Conservation (phyloP, 2,329 filamentous ascomycete species). For the Dothideomycetes sp. region DNA sequence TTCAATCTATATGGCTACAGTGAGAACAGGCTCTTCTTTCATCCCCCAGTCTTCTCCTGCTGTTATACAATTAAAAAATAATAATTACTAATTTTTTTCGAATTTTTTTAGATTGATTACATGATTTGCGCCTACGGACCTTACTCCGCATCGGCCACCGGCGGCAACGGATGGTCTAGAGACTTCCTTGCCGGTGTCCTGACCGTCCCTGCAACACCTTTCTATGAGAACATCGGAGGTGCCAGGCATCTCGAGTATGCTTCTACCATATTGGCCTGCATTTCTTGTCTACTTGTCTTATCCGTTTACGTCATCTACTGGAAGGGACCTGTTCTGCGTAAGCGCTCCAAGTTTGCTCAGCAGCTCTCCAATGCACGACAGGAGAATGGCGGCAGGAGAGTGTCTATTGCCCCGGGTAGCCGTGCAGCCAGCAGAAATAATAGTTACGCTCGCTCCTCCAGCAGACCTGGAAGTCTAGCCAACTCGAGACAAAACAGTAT, state of each 20-base stretch:
- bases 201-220: conserved; percentile 56
- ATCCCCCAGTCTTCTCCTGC: too few relatives aligned
- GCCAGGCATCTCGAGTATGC: conserved; percentile 41
- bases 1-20: conserved; percentile 55
- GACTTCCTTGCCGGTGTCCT: conserved; percentile 66
- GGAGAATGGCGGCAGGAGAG: conserved; percentile 7
- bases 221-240: conserved; percentile 35
- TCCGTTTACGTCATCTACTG: conserved; percentile 47
- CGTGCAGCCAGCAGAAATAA: background rate
- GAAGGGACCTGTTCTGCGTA: conserved; percentile 43
- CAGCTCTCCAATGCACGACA: conserved; percentile 18
- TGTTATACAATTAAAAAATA: too few relatives aligned
- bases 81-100: too few relatives aligned
- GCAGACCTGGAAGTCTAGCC: too few relatives aligned
- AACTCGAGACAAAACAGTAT: background rate
- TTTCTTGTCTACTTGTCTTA: conserved; percentile 41
- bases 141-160: conserved; percentile 64
- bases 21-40: too few relatives aligned
- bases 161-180: conserved; percentile 64
- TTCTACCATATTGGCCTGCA: conserved; percentile 42
- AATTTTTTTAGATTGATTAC: too few relatives aligned
- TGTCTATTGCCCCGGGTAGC: background rate
- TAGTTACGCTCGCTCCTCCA: background rate
- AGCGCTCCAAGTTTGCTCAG: conserved; percentile 42
- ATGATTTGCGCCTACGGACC: conserved; percentile 66